Evolutionary conservation across 495 filamentous ascomycete genomes (phyloP).

Genomic region (Mycothermus thermophilus): DNA sequence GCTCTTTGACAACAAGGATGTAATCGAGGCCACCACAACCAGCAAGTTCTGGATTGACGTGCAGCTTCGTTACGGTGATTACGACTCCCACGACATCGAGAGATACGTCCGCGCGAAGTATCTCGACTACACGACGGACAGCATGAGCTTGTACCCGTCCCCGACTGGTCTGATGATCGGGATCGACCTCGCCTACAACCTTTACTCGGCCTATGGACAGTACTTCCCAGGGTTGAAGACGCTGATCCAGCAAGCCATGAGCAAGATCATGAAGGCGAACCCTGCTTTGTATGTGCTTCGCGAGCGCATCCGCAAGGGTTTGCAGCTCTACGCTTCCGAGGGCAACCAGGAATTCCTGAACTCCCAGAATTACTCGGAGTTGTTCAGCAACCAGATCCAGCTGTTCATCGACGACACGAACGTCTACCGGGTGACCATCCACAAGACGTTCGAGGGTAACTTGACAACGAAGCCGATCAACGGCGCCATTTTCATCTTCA

Average conservation of each 20-base stretch:
- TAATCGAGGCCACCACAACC: slow-evolving; percentile 85
- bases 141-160: slow-evolving; percentile 98
- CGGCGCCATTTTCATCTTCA: slow-evolving; percentile 99
- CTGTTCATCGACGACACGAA: slow-evolving; percentile 99
- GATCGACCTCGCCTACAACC: slow-evolving; percentile 94
- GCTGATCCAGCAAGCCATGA: slow-evolving; percentile 96
- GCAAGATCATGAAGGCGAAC: slow-evolving; percentile 99
- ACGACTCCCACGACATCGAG: slow-evolving; percentile 98
- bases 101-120: slow-evolving; percentile 97
- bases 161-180: slow-evolving; percentile 97
- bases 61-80: slow-evolving; percentile 95
- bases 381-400: slow-evolving; percentile 98
- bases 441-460: slow-evolving; percentile 99
- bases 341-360: slow-evolving; percentile 99
- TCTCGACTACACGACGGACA: slow-evolving; percentile 96
- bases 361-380: slow-evolving; percentile 97
- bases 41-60: slow-evolving; percentile 99
- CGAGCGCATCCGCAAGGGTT: slow-evolving; percentile 96
- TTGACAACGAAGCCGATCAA: slow-evolving; percentile 99
- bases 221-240: slow-evolving; percentile 98
- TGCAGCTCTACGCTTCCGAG: slow-evolving; percentile 96
- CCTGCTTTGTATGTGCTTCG: slow-evolving; percentile 91
- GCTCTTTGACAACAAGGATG: slow-evolving; percentile 92
- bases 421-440: slow-evolving; percentile 97
- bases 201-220: slow-evolving; percentile 95